Base-by-base conservation (phyloP, 163 green algal genomes). In the Prototheca wickerhamii region DNA sequence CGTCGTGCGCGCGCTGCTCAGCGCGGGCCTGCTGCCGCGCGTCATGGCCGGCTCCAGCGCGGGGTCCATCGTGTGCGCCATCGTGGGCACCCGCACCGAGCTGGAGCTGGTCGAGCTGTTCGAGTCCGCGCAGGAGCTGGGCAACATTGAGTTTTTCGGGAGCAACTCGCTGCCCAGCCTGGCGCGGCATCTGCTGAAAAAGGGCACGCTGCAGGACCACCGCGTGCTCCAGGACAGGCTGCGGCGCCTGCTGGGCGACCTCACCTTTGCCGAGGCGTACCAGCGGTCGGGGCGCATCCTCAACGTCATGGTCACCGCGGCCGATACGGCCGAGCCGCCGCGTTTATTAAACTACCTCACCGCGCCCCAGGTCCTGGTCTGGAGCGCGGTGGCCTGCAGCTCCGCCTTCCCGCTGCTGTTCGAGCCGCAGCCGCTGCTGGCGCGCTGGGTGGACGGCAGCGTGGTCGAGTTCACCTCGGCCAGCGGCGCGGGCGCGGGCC, bases 331-430 rank as follows among this genome's bases (percentile, higher is more conserved):
- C 53, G 93, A 99, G 79, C 92, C 89, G n/a, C 79, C 87, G 4
- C 78, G 89, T 23, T 73, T 99, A 61, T 83, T 98, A 54, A 98
- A 98, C 77, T 97, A 99, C 81, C 82, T 99, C 33, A 97, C 90
- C 35, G 82, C 82, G 0, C 86, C 87, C 35, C 72, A 94, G 60
- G 77, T 90, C 50, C 67, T 98, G 10, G 81, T 99, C 50, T 98
- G 93, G 91, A 87, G 69, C 49, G 93, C 93, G 2, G 91, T 99
- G 23, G 86, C 91, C 23, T 92, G 88, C 50, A 96, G 86, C 57
- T 96, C 86, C 52, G 90, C 77, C 30, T 98, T 99, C 76, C 93
- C 93, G 7, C 80, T 90, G 10, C 86, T 99, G 17, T 98, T 95
- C 77, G 80, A 83, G 25, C 80, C 91, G 20, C 87, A 95, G 76